Evolutionary conservation across 371 early-diverging fungal genomes (phyloP).

Genomic region (Mucor piriformis): DNA sequence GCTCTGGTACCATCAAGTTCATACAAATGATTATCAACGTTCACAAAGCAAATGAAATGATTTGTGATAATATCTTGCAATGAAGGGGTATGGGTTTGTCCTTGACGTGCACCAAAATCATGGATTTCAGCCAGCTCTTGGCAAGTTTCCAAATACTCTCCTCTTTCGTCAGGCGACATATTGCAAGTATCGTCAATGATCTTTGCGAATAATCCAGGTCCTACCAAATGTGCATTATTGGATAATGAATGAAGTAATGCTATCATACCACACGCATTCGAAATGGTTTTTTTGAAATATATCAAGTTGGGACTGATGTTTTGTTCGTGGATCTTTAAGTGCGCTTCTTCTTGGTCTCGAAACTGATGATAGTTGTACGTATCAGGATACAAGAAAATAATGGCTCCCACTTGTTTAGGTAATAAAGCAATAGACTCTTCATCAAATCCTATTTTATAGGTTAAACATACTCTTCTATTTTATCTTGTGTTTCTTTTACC

Average conservation of each 20-base stretch:
- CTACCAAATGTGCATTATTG: conserved; percentile 56
- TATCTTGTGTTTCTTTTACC: conserved; percentile 37
- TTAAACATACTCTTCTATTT: not conserved
- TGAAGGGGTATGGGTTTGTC: conserved; percentile 79
- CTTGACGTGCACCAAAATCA: conserved; percentile 61
- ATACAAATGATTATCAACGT: conserved; percentile 73
- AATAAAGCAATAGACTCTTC: conserved; percentile 78
- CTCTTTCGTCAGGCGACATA: conserved; percentile 74
- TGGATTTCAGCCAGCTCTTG: conserved; percentile 65
- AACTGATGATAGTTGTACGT: conserved; percentile 63
- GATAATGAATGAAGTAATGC: conserved; percentile 77
- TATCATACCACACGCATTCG: conserved; percentile 92
- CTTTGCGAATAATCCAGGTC: conserved; percentile 60
- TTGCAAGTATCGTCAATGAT: conserved; percentile 64
- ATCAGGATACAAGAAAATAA: conserved; percentile 79
- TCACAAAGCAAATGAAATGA: conserved; percentile 86
- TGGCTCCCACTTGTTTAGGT: conserved; percentile 78
- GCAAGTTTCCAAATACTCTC: conserved; percentile 64
- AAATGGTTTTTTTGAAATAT: conserved; percentile 87
- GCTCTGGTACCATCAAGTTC: conserved; percentile 88
- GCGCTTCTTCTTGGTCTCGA: conserved; percentile 56
- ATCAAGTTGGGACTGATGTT: conserved; percentile 63
- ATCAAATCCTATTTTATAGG: conserved; percentile 88
- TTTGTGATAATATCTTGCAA: conserved; percentile 73
- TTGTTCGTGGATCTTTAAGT: conserved; percentile 55